A percentile compares a stretch with the other conserved stretches of the same genome.
These are phyloP conservation scores for Nyssa sinensis DNA, from an alignment of 148 eudicot genomes.

Conservation along the genomic window DNA sequence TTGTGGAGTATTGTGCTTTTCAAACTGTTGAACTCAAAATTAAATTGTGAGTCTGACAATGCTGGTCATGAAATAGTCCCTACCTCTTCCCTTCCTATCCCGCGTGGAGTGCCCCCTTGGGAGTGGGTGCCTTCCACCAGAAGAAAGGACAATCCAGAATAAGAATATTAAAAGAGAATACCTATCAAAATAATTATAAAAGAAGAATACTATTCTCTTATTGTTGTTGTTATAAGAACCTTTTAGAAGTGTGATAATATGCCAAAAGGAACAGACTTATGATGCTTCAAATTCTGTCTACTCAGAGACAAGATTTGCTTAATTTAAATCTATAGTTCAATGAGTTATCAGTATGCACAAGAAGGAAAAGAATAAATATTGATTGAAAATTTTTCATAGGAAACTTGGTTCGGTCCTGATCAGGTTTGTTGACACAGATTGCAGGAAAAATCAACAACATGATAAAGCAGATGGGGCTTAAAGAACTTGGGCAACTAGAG, in stretches of 20 bases:
- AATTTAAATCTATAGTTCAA: not conserved
- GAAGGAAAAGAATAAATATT: not conserved
- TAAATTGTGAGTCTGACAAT: no score
- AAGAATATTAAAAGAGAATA: no score
- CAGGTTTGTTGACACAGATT: slow-evolving; percentile 50
- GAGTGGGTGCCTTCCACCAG: no score
- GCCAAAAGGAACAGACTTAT: not conserved
- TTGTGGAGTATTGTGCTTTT: no score
- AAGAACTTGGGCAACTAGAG: slow-evolving; percentile 89
- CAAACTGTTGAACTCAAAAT: no score
- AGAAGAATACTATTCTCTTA: no score
- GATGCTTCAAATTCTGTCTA: slow-evolving; percentile 5
- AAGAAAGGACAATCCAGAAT: no score
- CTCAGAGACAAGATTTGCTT: not conserved
- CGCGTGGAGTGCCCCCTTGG: no score
- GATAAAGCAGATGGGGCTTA: slow-evolving; percentile 72
- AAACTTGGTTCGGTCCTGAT: slow-evolving; percentile 13
- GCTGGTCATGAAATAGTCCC: no score
- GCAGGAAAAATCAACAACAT: slow-evolving; percentile 83
- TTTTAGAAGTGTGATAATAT: not conserved
- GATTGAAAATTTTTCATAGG: not conserved
- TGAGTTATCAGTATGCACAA: not conserved
- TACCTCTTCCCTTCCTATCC: no score
- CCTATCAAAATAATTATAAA: no score
- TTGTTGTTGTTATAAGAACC: not conserved